Evolutionary conservation across 371 early-diverging fungal species (phyloP).

Genomic region (Quaeritorhiza haematococci): DNA sequence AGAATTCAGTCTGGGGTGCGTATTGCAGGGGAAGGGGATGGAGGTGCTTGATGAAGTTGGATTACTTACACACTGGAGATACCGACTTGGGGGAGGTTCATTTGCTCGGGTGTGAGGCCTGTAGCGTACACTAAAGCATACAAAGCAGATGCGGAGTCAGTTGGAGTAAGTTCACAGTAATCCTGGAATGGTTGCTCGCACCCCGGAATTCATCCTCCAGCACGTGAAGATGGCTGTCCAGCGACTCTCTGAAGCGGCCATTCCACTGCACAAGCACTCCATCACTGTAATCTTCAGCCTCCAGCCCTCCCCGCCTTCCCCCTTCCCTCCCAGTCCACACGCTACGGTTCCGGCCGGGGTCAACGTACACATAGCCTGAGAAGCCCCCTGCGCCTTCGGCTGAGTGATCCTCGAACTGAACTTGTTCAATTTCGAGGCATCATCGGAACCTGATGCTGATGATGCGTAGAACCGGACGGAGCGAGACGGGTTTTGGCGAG

Average conservation of each 20-base stretch:
- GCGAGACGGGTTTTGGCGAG: too few relatives aligned
- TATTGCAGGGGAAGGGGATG: constrained; percentile 1
- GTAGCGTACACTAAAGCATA: constrained; percentile 76
- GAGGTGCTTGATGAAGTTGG: too few relatives aligned
- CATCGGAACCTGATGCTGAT: background rate
- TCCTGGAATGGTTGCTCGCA: too few relatives aligned
- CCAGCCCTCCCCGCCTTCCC: too few relatives aligned
- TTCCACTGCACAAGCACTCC: too few relatives aligned
- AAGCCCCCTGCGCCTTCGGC: constrained; percentile 88
- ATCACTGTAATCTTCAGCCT: too few relatives aligned
- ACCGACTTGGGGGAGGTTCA: constrained; percentile 87
- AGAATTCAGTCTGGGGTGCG: background rate
- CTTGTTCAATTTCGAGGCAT: constrained; percentile 49
- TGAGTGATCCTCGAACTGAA: constrained; percentile 84
- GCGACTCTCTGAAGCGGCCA: too few relatives aligned
- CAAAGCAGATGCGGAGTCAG: background rate
- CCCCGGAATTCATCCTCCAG: too few relatives aligned
- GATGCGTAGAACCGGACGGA: too few relatives aligned
- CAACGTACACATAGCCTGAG: constrained; percentile 88
- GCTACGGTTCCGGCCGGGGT: too few relatives aligned
- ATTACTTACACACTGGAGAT: constrained; percentile 74
- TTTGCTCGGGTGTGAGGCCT: constrained; percentile 74
- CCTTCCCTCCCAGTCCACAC: too few relatives aligned
- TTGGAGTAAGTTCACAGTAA: background rate
- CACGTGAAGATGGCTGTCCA: too few relatives aligned